A percentile compares a stretch with the other conserved stretches of the same genome.
Conservation (phyloP, 345 rosid genomes). For the Hypericum perforatum region DNA sequence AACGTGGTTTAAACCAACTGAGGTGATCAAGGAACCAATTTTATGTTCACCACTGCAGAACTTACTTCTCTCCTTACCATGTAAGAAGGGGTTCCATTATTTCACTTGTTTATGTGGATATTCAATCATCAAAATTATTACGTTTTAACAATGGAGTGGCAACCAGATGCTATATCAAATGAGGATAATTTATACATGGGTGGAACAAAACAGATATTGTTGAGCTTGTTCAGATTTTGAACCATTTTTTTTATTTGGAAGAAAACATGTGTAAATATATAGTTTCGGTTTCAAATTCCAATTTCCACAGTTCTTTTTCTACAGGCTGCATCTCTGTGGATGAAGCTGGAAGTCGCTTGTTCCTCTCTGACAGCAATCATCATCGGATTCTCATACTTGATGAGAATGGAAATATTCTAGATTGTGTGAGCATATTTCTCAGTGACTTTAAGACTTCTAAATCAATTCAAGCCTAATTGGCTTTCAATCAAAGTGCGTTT, state of each 20-base stretch:
- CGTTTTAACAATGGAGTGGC: too few species aligned
- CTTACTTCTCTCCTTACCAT: conserved; percentile 62
- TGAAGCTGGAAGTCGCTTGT: conserved; percentile 48
- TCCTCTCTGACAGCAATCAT: conserved; percentile 91
- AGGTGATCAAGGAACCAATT: conserved; percentile 39
- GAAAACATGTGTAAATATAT: too few species aligned
- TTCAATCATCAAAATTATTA: too few species aligned
- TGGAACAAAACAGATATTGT: too few species aligned
- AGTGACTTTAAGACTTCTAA: neutral
- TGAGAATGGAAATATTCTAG: conserved; percentile 56
- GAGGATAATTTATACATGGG: too few species aligned
- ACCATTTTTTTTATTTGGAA: too few species aligned
- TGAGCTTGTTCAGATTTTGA: too few species aligned
- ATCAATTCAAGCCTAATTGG: too few species aligned
- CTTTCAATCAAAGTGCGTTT: too few species aligned
- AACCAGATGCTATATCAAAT: too few species aligned
- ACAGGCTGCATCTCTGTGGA: conserved; percentile 77
- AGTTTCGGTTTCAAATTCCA: conserved; percentile 9
- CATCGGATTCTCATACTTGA: conserved; percentile 67
- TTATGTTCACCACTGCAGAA: conserved; percentile 38
- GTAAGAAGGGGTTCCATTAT: conserved; percentile 21
- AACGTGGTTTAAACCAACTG: conserved; percentile 52
- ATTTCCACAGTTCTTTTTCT: conserved; percentile 4
- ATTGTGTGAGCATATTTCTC: conserved; percentile 51
- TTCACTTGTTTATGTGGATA: too few species aligned